Percentiles rank a stretch among this genome's conserved stretches.
phyloP scores from a whole-genome alignment of 2,329 filamentous ascomycete genomes.

The Rhexocercosporidium sp. region DNA sequence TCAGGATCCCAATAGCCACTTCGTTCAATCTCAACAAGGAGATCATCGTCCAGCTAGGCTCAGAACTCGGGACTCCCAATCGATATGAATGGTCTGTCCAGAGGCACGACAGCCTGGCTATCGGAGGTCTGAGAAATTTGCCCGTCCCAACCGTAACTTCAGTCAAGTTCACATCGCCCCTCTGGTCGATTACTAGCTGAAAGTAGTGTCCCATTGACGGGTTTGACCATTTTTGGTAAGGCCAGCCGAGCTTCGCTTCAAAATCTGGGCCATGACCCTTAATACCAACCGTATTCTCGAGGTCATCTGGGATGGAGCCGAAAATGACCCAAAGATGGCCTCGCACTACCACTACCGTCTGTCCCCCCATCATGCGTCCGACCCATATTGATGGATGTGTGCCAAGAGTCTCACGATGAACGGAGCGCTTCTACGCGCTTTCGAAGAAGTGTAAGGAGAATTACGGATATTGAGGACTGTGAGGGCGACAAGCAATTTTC shows the following conservation, averaged over 20 bases:
- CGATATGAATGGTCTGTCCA: not conserved
- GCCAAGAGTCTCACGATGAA: not conserved
- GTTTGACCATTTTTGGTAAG: not conserved
- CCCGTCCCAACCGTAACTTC: not conserved
- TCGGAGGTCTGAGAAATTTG: not conserved
- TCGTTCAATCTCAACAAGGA: not conserved
- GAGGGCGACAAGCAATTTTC: not conserved
- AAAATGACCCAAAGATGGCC: not conserved
- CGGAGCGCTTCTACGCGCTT: not conserved
- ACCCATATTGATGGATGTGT: not conserved
- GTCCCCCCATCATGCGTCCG: not conserved
- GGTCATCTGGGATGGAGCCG: constrained; percentile 2
- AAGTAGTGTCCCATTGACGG: not conserved
- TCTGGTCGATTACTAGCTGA: not conserved
- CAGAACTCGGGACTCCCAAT: not conserved
- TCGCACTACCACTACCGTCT: constrained; percentile 5
- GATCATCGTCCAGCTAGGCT: not conserved
- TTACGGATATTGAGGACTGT: not conserved
- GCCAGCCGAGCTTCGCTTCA: not conserved
- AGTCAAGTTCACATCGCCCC: not conserved
- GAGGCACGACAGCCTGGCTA: not conserved
- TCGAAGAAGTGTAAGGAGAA: not conserved
- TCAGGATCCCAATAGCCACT: not conserved
- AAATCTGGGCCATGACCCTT: not conserved
- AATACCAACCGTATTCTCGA: not conserved